Conservation (phyloP, 1,139 yeast species). For the Saccharomyces hybrid region DNA sequence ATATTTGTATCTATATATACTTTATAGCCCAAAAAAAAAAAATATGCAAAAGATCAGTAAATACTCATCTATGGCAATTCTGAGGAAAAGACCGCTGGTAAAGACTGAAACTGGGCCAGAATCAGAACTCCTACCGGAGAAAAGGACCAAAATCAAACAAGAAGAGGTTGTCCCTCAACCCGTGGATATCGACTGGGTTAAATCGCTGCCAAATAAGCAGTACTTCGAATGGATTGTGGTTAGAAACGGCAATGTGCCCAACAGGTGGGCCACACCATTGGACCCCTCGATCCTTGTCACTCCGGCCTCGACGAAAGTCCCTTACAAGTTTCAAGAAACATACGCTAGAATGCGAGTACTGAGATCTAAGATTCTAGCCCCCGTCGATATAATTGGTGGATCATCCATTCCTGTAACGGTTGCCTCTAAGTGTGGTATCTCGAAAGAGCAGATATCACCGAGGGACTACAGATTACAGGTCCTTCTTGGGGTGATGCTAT, state of each 20-base stretch:
- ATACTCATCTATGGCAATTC: background rate
- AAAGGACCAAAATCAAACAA: constrained; percentile 1
- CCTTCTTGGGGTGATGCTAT: constrained; percentile 71
- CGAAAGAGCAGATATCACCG: constrained; percentile 33
- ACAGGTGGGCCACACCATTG: constrained; percentile 20
- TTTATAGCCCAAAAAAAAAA: background rate
- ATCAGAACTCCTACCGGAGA: background rate
- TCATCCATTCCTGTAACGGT: constrained; percentile 57
- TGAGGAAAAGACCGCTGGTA: background rate
- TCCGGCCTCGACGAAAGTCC: constrained; percentile 24
- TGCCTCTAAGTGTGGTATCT: constrained; percentile 25
- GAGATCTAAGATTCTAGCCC: constrained; percentile 59
- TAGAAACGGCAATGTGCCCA: constrained; percentile 22
- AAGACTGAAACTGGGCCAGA: background rate
- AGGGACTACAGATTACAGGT: constrained; percentile 60
- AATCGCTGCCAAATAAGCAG: constrained; percentile 20
- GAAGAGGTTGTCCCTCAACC: constrained; percentile 2
- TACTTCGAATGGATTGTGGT: constrained; percentile 24
- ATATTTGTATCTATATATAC: background rate
- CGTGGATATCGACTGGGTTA: constrained; percentile 24
- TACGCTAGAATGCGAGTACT: constrained; percentile 57
- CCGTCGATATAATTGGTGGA: constrained; percentile 88
- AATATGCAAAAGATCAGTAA: background rate
- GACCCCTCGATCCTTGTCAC: constrained; percentile 6
- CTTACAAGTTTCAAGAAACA: constrained; percentile 46